Percentiles rank a stretch among this genome's conserved stretches.
These are phyloP conservation scores for Penicillium arizonense DNA, from an alignment of 495 filamentous ascomycete genomes.

Conservation along the genomic window DNA sequence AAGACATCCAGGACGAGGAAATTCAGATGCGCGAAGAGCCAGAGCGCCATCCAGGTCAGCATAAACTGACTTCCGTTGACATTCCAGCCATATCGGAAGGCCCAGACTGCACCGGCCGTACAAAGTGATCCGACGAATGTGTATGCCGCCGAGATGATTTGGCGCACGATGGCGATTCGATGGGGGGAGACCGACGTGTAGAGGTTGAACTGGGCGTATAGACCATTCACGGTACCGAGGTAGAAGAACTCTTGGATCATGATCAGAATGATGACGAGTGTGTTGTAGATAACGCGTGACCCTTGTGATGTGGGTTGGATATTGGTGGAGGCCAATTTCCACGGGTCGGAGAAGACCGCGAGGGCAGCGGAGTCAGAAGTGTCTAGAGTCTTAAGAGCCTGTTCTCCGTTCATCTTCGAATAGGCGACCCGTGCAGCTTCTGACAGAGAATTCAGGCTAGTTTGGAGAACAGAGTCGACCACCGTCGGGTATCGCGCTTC, in stretches of 20 bases:
- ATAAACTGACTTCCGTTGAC: slow-evolving; percentile 47
- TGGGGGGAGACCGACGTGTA: slow-evolving; percentile 33
- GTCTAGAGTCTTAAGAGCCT: slow-evolving; percentile 24
- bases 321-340: slow-evolving; percentile 35
- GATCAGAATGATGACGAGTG: slow-evolving; percentile 45
- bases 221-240: slow-evolving; percentile 38
- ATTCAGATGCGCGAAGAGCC: slow-evolving; percentile 53
- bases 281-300: slow-evolving; percentile 51
- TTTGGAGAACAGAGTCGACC: slow-evolving; percentile 33
- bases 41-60: slow-evolving; percentile 46
- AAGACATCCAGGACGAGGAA: slow-evolving; percentile 49
- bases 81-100: slow-evolving; percentile 46
- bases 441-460: slow-evolving; percentile 28
- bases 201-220: slow-evolving; percentile 44
- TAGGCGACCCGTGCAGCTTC: slow-evolving; percentile 37
- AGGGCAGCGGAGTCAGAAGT: slow-evolving; percentile 30
- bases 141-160: slow-evolving; percentile 38
- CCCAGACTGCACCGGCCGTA: slow-evolving; percentile 48
- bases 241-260: slow-evolving; percentile 57
- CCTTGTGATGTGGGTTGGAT: slow-evolving; percentile 49
- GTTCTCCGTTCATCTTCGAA: slow-evolving; percentile 26
- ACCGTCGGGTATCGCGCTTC: slow-evolving; percentile 47
- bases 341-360: slow-evolving; percentile 40
- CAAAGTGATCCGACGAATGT: slow-evolving; percentile 45
- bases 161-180: slow-evolving; percentile 43